Percentiles rank a stretch among this genome's conserved stretches.
Conservation (phyloP, 2,329 filamentous ascomycete genomes). For the Aurifilum marmelostoma region DNA sequence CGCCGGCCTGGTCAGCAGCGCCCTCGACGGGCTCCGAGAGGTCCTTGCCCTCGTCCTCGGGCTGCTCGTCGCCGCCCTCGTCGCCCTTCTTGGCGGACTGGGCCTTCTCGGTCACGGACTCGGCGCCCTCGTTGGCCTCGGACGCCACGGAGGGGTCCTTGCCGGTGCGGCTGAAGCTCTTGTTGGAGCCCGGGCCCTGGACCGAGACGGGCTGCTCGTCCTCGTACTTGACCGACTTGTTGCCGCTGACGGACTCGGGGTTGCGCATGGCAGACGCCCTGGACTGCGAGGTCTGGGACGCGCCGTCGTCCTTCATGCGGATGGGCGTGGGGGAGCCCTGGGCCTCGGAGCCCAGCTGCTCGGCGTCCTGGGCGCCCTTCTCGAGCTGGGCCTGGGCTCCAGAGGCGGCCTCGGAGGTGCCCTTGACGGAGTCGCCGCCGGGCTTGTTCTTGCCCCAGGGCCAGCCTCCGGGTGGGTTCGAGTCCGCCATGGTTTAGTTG, state of each 20-base stretch:
- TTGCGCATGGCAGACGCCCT: slow-evolving; percentile 22
- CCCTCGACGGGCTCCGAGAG: slow-evolving; percentile 30
- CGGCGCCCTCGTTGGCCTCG: slow-evolving; percentile 22
- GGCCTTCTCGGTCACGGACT: slow-evolving; percentile 18
- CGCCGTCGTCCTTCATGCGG: slow-evolving; percentile 21
- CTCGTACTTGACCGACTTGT: slow-evolving; percentile 31
- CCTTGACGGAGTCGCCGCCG: slow-evolving; percentile 21
- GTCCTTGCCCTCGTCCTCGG: slow-evolving; percentile 32
- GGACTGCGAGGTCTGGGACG: slow-evolving; percentile 22
- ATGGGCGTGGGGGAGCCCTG: slow-evolving; percentile 8
- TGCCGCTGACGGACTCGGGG: slow-evolving; percentile 22
- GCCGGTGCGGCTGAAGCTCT: slow-evolving; percentile 28
- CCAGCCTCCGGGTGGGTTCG: slow-evolving; percentile 31
- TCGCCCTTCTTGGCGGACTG: slow-evolving; percentile 20
- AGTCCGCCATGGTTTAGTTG: slow-evolving; percentile 28
- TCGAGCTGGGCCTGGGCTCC: slow-evolving; percentile 3
- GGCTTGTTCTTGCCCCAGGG: slow-evolving; percentile 32
- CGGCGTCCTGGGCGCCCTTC: slow-evolving; percentile 14
- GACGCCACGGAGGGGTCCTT: slow-evolving; percentile 27
- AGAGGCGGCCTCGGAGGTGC: slow-evolving; percentile 23
- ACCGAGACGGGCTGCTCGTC: slow-evolving; percentile 23
- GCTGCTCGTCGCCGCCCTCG: slow-evolving; percentile 27
- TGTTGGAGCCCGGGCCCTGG: slow-evolving; percentile 25
- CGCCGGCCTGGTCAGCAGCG: slow-evolving; percentile 8
- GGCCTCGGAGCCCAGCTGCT: slow-evolving; percentile 15